Conservation (phyloP, 2,329 filamentous ascomycete species). For the Fusarium hostae region DNA sequence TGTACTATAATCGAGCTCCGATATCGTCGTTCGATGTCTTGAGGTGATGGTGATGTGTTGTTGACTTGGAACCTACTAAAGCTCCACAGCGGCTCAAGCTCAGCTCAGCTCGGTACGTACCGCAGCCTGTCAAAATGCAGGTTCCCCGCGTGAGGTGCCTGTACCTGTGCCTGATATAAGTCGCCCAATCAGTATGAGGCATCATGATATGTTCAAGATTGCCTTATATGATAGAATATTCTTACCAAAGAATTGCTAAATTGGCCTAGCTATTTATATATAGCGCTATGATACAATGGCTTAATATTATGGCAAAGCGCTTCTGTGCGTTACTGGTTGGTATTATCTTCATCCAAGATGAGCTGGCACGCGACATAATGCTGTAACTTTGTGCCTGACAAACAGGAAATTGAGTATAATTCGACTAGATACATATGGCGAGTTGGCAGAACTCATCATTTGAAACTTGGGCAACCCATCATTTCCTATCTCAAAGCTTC, state of each 20-base stretch:
- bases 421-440: background rate
- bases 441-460: rapidly evolving
- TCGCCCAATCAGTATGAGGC: conserved; percentile 9
- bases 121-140: conserved; percentile 31
- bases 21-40: conserved; percentile 18
- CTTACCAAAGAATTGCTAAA: background rate
- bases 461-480: rapidly evolving
- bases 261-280: rapidly evolving
- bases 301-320: background rate
- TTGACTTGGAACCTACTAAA: conserved; percentile 10
- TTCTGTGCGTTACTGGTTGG: background rate
- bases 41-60: conserved; percentile 39
- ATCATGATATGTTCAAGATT: background rate
- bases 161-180: background rate
- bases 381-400: background rate
- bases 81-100: conserved; percentile 43
- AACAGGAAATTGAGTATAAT: background rate
- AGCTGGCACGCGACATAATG: background rate
- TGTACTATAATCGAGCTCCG: background rate
- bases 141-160: conserved; percentile 18
- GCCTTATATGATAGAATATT: background rate
- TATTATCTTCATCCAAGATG: background rate
- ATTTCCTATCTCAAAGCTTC: background rate
- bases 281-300: rapidly evolving
- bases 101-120: conserved; percentile 36